Base-by-base conservation (phyloP, 345 rosid species). In the Capsella bursapastoris region DNA sequence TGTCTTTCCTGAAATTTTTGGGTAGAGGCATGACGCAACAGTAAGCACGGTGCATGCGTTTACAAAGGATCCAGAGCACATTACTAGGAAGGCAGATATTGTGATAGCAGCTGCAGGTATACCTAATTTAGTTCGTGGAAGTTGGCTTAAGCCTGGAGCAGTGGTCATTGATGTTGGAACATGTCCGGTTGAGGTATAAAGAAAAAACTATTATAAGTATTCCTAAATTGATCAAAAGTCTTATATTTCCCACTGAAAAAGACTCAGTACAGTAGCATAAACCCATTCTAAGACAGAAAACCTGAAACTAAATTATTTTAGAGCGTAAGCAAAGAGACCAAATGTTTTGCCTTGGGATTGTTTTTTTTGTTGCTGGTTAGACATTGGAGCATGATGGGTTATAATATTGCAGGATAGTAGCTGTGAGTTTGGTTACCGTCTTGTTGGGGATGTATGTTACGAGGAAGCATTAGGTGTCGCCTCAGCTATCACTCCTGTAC, bases 81-180 rank as follows among this genome's bases (percentile, higher is more conserved):
- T 91, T 31, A 89, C 92, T 1, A 65, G 76, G 40, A 85, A 90
- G 68, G 97, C 96, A 53, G 97, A 91, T 75, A 91, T 91, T 3
- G 87, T 94, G 70, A 78, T 91, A 51, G 70, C 97, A 16, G 97
- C 96, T 25, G 87, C 90, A 1, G 98, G 98, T 57, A 86, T 88
- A 45, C 97, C 98, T 59, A 87, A 84, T 81, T 81, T 94, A 45
- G 88, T 94, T 27, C 89, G 95, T 47, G 86, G 97, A 22, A 81
- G 67, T 80, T 94, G 96, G 98, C 74, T 94, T 62, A 91, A 90
- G 80, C 91, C 84, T 5, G 96, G 96, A 63, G 91, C 95, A 22
- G 88, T 88, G 34, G 90, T 94, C 73, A 83, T 94, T 35, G 98
- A 94, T 76, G 96, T 94, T 2, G 97, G 97, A 37, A 90, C 97